phyloP scores from a whole-genome alignment of 208 protist species.

The Leishmania amazonensis region DNA sequence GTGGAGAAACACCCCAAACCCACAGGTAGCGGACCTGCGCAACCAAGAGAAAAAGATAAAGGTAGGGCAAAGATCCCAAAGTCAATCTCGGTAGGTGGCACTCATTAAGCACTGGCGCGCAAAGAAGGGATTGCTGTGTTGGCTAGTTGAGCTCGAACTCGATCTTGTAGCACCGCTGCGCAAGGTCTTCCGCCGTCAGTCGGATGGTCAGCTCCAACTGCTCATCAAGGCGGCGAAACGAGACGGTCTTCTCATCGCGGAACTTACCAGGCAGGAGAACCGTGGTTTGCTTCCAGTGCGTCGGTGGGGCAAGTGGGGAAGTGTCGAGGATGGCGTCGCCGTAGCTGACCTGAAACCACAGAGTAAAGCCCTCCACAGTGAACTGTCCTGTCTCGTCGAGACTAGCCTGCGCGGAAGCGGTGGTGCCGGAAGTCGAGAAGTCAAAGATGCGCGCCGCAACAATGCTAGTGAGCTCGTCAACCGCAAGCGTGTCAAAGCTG shows the following conservation, averaged over 20 bases:
- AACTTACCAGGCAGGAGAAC: slow-evolving; percentile 60
- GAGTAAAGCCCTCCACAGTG: slow-evolving; percentile 64
- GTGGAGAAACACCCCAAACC: not conserved
- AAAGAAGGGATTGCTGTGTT: not conserved
- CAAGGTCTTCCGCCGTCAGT: slow-evolving; percentile 31
- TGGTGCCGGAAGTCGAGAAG: slow-evolving; percentile 22
- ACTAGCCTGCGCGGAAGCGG: slow-evolving; percentile 13
- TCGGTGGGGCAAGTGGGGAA: slow-evolving; percentile 47
- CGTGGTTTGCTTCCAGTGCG: slow-evolving; percentile 93
- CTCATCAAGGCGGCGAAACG: slow-evolving; percentile 28
- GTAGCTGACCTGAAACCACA: slow-evolving; percentile 81
- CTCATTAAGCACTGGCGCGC: not conserved
- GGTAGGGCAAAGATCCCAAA: not conserved
- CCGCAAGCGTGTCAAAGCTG: slow-evolving; percentile 31
- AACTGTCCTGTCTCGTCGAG: slow-evolving; percentile 12
- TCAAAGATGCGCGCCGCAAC: slow-evolving; percentile 36
- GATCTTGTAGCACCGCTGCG: slow-evolving; percentile 59
- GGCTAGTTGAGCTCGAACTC: slow-evolving; percentile 53
- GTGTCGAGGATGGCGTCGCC: slow-evolving; percentile 51
- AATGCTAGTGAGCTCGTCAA: slow-evolving; percentile 31
- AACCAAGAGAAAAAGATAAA: not conserved
- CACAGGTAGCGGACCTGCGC: not conserved
- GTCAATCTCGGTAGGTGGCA: not conserved
- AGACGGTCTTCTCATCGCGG: slow-evolving; percentile 40
- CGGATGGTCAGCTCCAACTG: slow-evolving; percentile 37